A percentile compares a stretch with the other conserved stretches of the same genome.
phyloP scores from a whole-genome alignment of 2,329 filamentous ascomycete species.

The Bipolaris victoriae region DNA sequence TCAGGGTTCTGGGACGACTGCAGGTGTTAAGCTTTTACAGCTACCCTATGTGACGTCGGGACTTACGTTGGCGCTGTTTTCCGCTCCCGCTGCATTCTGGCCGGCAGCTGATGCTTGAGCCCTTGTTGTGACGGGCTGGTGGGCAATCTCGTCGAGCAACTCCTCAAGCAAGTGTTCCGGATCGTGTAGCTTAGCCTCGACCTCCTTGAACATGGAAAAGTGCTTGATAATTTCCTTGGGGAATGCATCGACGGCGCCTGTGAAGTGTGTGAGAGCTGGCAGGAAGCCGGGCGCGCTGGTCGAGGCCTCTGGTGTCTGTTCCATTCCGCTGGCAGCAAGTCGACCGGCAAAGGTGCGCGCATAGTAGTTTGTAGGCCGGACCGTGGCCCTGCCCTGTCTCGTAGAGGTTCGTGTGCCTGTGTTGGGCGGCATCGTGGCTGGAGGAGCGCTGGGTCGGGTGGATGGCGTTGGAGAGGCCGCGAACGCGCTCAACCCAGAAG shows the following conservation, averaged over 20 bases:
- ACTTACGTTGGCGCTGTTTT: slow-evolving; percentile 50
- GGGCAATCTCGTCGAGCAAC: slow-evolving; percentile 69
- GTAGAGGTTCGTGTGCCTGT: slow-evolving; percentile 50
- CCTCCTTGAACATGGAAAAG: slow-evolving; percentile 94
- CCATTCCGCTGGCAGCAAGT: slow-evolving; percentile 43
- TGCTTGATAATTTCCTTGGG: slow-evolving; percentile 95
- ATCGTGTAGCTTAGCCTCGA: slow-evolving; percentile 93
- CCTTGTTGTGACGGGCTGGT: slow-evolving; percentile 52
- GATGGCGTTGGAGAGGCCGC: slow-evolving; percentile 23
- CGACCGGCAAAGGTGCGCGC: slow-evolving; percentile 55
- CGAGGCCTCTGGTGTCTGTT: slow-evolving; percentile 47
- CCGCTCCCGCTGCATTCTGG: slow-evolving; percentile 42
- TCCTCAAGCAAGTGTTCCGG: slow-evolving; percentile 83
- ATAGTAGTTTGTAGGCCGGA: slow-evolving; percentile 59
- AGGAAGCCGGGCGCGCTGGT: slow-evolving; percentile 61
- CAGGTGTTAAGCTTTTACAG: slow-evolving; percentile 27
- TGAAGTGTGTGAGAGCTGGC: slow-evolving; percentile 75
- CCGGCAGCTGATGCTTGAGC: slow-evolving; percentile 34
- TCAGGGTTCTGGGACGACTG: slow-evolving; percentile 38
- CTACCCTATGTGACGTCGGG: slow-evolving; percentile 39
- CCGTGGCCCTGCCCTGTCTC: slow-evolving; percentile 54
- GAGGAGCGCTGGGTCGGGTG: slow-evolving; percentile 24
- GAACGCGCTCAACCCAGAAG: slow-evolving; percentile 28
- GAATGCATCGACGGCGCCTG: slow-evolving; percentile 88
- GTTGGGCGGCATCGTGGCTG: slow-evolving; percentile 45